These are phyloP conservation scores for Rubroshorea leprosula DNA, from an alignment of 345 rosid species.

Conservation along the genomic window DNA sequence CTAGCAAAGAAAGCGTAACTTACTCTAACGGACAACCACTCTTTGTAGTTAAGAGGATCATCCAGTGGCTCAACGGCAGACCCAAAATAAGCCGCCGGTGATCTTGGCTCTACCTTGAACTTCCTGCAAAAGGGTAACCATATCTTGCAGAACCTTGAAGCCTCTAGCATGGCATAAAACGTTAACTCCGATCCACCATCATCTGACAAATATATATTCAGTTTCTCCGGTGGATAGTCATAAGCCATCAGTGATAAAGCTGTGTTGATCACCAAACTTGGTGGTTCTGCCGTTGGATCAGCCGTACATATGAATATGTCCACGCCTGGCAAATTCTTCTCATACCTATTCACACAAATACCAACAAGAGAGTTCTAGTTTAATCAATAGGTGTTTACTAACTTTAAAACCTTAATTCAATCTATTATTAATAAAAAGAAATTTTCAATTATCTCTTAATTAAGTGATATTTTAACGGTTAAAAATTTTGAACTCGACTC, in stretches of 20 bases:
- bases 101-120: conserved; percentile 27
- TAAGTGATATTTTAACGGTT: too few relatives aligned
- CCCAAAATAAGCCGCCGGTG: conserved; percentile 36
- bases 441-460: too few relatives aligned
- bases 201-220: conserved; percentile 38
- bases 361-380: too few relatives aligned
- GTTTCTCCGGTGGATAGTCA: conserved; percentile 31
- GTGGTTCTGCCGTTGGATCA: conserved; percentile 40
- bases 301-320: conserved; percentile 51
- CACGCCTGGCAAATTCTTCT: conserved; percentile 28
- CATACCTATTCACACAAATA: conserved; percentile 28
- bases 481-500: too few relatives aligned
- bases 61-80: not conserved
- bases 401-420: too few relatives aligned
- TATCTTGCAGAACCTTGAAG: conserved; percentile 31
- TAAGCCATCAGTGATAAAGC: conserved; percentile 38
- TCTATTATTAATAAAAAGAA: too few relatives aligned
- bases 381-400: too few relatives aligned
- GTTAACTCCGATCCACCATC: conserved; percentile 38
- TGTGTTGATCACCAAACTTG: conserved; percentile 39
- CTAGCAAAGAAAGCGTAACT: too few relatives aligned
- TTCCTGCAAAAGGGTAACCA: conserved; percentile 47
- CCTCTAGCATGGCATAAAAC: conserved; percentile 41
- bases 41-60: not conserved
- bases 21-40: conserved; percentile 17